Evolutionary conservation across 2,329 filamentous ascomycete species (phyloP), one percentile per base, ranked within the genome.

Genomic region (Exophiala mesophila): DNA sequence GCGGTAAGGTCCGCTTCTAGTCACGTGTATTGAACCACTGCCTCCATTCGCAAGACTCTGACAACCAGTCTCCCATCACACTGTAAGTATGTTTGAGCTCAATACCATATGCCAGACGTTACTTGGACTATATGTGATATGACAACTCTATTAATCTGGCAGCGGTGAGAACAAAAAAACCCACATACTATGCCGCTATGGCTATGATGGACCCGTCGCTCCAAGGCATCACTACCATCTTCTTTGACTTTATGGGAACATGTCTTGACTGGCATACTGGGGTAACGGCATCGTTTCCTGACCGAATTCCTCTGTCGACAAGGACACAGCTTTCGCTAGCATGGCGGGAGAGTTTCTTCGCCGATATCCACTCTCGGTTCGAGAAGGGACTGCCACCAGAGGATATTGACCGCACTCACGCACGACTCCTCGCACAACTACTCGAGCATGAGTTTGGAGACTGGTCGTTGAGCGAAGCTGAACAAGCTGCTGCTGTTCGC

Each of bases 241-340:
- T 76, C 49, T 77, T 77, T 58, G 71, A 78, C 59, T 72, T 77
- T 53, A 77, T 77, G 73, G 73, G 75, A 17, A 78, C 74, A 18
- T 77, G 73, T 48, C 70, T 74, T 3, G 66, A 78, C 55, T 78
- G 72, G 74, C 72, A 77, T 45, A 57, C 55, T 34, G 62, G 63
- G 26, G 60, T 68, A 7, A 49, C 63, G n/a, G 19, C 54, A 13
- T 54, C 61, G 3, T 53, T 70, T 2, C 70, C 69, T 2, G 5
- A 49, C 2, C 47, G 55, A 0, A 59, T 72, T 17, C 42, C 63
- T 5, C 23, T 54, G 15, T 36, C 50, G 0, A 54, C 58, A 8
- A 55, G 63, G 8, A 70, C 64, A 5, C 48, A 45, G 2, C 52
- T 78, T 30, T 72, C 73, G 0, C 61, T 74, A 1, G 62, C 69